A percentile compares a stretch with the other conserved stretches of the same genome.
Evolutionary conservation across 148 eudicot species (phyloP).

Genomic region (Selenicereus undatus): DNA sequence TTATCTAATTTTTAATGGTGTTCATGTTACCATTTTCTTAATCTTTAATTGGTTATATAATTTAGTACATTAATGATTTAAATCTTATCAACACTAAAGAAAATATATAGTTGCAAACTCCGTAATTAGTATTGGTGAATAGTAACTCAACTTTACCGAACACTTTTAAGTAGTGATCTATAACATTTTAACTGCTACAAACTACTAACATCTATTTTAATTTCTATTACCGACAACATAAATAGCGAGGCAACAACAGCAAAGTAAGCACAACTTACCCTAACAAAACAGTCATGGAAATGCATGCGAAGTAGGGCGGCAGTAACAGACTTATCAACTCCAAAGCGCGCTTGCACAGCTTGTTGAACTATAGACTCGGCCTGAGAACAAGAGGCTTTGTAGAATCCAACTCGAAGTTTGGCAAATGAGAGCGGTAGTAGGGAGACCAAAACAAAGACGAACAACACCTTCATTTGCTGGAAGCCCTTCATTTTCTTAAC

Average conservation of each 20-base stretch:
- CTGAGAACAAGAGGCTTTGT: slow-evolving; percentile 17
- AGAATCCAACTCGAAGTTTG: slow-evolving; percentile 25
- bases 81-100: neutral
- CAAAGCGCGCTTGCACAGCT: slow-evolving; percentile 18
- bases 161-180: no score
- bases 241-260: no score
- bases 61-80: no score
- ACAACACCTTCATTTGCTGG: neutral
- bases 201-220: no score
- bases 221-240: no score
- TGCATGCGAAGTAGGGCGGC: slow-evolving; percentile 42
- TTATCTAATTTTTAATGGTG: no score
- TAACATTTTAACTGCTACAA: no score
- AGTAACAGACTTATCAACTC: slow-evolving; percentile 17
- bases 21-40: no score
- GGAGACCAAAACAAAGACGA: neutral
- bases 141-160: no score
- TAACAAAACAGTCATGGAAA: slow-evolving; percentile 35
- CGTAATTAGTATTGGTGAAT: neutral
- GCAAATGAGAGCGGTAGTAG: slow-evolving; percentile 9
- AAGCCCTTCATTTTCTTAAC: neutral
- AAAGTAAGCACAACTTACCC: slow-evolving; percentile 17
- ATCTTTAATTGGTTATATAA: neutral
- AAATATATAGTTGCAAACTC: no score
- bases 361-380: slow-evolving; percentile 25